Base-by-base conservation (phyloP, 352 stramenopile genomes). In the Globisporangium yorkense region DNA sequence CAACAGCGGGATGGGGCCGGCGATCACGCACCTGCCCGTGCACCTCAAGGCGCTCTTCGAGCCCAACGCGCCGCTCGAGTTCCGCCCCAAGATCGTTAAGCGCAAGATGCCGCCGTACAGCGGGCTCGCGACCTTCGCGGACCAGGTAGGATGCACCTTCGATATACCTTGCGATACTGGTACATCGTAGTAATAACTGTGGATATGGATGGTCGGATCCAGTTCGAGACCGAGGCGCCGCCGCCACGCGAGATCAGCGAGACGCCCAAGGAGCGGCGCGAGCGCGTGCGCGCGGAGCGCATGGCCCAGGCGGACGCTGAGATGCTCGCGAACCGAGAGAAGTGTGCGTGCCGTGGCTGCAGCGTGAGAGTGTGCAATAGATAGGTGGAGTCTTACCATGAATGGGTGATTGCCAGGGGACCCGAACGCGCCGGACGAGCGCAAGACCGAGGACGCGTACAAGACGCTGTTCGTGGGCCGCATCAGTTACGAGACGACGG, bases 401-500 rank as follows among this genome's bases (percentile, higher is more conserved):
- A 4, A 40, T 40, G 8, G 8, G 35, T 40, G 35, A 2, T 2
- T 40, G 35, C 1, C 46, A 87, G 74, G 74, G 80, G 74, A 96
- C 54, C 76, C 81, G 18, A 80, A 89, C 45, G 70, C 67, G 8
- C 47, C 71, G 31, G 77, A 88, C 52, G 64, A 84, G 44, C 64
- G 66, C 47, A 92, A 93, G 70, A 96, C 86, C 5, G 73, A 85
- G 54, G 86, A 97, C 56, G 87, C 97, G 57, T 99, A 99, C 84
- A 98, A 98, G 76, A 99, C 97, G 45, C 80, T 99, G 0, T 99
- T 99, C 71, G 92, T 99, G 0, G 94, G 88, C 4, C 84, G 97
- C 59, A 89, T 99, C 40, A 97, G 89, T 57, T 99, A 98, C 69
- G 96, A 99, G 67, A 98, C 97, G 5, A 99, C 91, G 31, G 96